Base-by-base conservation (phyloP, 139 green algal species). In the Spirogloea muscicola region DNA sequence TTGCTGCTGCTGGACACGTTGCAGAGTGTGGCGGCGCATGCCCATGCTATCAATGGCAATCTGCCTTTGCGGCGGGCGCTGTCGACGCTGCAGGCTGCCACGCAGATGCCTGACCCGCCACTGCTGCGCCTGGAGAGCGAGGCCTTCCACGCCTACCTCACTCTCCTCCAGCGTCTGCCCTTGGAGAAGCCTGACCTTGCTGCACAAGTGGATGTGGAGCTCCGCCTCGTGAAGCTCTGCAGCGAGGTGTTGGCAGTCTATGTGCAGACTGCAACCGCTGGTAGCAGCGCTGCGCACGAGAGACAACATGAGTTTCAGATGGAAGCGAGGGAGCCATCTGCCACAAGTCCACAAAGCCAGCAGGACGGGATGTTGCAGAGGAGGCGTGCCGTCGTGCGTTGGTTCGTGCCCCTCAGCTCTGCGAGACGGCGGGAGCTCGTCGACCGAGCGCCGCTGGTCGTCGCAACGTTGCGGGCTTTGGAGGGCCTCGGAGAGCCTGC, bases 91-190 rank as follows among this genome's bases (percentile, higher is more conserved):
- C 66, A 51, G 3, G 21, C 42, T 27, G 33, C 39, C 1, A 76
- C 60, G 29, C 41, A 59, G 64, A 79, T 97, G 31, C 41, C 82
- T 3, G 94, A 98, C 84, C 94, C 94, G 1, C 94, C 94, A 1
- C 85, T 98, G 77, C 85, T 97, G 77, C 74, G 88, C 6, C 84
- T 98, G 41, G 94, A 98, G 84, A 86, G 81, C 4, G 92, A 97
- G 82, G 86, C 89, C 38, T 76, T 82, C 5, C 87, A 95, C 58
- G 88, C 91, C 4, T 93, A 94, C 72, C 81, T 98, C 25, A 89
- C 85, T 33, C 80, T 96, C 59, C 78, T 94, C 65, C 79, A 89
- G 41, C 84, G 89, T 52, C 48, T 92, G 43, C 80, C 57, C 13
- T 37, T 18, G 31, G 73, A 80, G 4, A 68, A 60, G 58, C 42